These are phyloP conservation scores for Neurospora sp. DNA, from an alignment of 495 filamentous ascomycete genomes.

Conservation along the genomic window DNA sequence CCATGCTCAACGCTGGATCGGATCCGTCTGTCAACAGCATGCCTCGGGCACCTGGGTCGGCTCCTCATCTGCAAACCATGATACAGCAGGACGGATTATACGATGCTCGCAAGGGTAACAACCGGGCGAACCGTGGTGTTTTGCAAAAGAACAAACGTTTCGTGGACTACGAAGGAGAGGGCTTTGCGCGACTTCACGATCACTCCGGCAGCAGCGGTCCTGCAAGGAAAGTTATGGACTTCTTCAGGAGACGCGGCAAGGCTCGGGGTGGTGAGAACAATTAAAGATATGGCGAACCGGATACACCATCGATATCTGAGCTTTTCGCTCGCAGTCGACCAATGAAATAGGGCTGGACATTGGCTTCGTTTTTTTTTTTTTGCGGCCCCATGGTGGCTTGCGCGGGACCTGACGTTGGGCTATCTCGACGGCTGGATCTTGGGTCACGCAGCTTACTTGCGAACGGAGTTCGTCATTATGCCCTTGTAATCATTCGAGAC, in stretches of 20 bases:
- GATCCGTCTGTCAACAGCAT: constrained; percentile 37
- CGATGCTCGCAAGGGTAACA: constrained; percentile 15
- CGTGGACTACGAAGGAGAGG: constrained; percentile 75
- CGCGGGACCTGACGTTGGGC: neutral
- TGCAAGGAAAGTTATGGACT: constrained; percentile 92
- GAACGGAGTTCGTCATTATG: neutral
- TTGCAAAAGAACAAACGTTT: constrained; percentile 84
- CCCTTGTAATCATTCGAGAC: neutral
- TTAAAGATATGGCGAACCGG: constrained; percentile 2
- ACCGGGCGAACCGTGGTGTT: constrained; percentile 36
- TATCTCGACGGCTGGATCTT: neutral
- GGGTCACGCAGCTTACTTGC: neutral
- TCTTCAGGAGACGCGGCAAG: constrained; percentile 81
- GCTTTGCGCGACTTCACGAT: constrained; percentile 47
- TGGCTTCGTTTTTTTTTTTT: neutral
- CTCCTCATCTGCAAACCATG: constrained; percentile 23
- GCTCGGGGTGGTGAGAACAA: constrained; percentile 50
- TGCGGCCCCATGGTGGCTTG: neutral
- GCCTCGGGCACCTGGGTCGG: constrained; percentile 20
- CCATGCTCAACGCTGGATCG: constrained; percentile 27
- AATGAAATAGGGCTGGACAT: neutral
- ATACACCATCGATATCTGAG: neutral
- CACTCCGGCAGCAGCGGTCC: constrained; percentile 76
- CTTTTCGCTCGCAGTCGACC: neutral
- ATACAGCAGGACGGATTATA: constrained; percentile 16